A percentile compares a stretch with the other conserved stretches of the same genome.
Evolutionary conservation across 306 rosid genomes (phyloP).

Genomic region (Quercus dentata): DNA sequence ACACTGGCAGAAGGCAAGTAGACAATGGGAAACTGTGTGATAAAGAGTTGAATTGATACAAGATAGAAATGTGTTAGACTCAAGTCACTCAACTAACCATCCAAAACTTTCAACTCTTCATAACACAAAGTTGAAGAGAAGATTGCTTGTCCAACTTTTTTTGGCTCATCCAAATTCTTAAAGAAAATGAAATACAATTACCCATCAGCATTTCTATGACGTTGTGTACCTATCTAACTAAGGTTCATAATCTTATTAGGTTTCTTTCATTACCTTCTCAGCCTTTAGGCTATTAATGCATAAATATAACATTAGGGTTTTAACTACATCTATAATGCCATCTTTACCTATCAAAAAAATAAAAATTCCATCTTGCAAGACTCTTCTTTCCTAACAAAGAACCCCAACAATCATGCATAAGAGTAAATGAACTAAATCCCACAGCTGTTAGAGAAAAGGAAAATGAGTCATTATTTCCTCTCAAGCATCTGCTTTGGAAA

Average conservation of each 20-base stretch:
- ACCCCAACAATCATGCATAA: background rate
- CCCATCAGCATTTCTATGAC: background rate
- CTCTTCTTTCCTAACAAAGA: background rate
- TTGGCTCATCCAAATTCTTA: background rate
- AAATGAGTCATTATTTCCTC: background rate
- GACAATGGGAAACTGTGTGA: background rate
- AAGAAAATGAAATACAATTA: background rate
- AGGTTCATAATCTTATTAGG: background rate
- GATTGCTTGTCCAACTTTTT: background rate
- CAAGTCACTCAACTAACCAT: no score
- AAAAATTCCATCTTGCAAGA: background rate
- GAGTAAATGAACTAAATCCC: background rate
- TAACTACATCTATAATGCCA: background rate
- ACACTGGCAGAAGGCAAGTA: background rate
- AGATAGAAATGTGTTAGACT: no score
- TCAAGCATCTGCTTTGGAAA: background rate
- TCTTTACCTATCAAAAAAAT: background rate
- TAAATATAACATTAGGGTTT: background rate
- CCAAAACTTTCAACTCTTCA: background rate
- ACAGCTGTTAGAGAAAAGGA: background rate
- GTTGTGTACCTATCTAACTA: background rate
- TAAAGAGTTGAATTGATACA: background rate
- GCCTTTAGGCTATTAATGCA: background rate
- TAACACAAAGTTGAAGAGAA: constrained; percentile 5
- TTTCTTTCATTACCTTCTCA: background rate